A percentile compares a stretch with the other conserved stretches of the same genome.
Conservation (phyloP, 148 eudicot species). For the Diospyros lotus region DNA sequence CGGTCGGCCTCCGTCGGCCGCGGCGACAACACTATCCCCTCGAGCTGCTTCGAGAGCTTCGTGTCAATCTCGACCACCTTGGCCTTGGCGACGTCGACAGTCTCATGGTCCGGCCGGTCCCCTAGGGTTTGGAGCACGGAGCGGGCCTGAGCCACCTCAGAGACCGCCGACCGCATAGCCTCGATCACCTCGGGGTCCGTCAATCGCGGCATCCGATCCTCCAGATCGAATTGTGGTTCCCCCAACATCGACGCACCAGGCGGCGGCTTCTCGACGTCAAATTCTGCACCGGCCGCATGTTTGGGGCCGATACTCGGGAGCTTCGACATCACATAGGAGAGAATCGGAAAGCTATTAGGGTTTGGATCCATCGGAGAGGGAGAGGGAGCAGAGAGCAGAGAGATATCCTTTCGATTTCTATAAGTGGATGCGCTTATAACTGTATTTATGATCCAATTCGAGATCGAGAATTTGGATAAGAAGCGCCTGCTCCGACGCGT, state of each 20-base stretch:
- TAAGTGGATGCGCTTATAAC: too few species aligned
- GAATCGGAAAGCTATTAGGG: conserved; percentile 63
- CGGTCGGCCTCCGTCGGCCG: conserved; percentile 19
- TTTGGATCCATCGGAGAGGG: conserved; percentile 54
- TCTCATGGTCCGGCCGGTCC: conserved; percentile 73
- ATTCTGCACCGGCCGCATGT: conserved; percentile 19
- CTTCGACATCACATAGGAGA: conserved; percentile 69
- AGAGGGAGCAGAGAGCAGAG: neutral
- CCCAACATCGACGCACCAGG: neutral
- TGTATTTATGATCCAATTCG: too few species aligned
- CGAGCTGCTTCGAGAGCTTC: conserved; percentile 24
- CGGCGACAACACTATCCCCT: conserved; percentile 38
- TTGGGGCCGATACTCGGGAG: conserved; percentile 42
- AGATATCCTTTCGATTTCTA: too few species aligned
- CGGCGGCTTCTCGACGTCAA: conserved; percentile 68
- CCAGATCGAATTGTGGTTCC: conserved; percentile 44
- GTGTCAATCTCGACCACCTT: conserved; percentile 48
- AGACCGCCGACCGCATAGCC: conserved; percentile 61
- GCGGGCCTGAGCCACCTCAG: conserved; percentile 65
- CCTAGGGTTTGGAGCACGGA: conserved; percentile 58
- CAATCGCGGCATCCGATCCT: conserved; percentile 70
- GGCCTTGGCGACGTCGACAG: conserved; percentile 55
- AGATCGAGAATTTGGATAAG: too few species aligned
- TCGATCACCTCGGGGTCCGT: conserved; percentile 57
- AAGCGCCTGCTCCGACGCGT: too few species aligned